A percentile compares a stretch with the other conserved stretches of the same genome.
These are phyloP conservation scores for Ophiocordyceps camponoti-saundersi DNA, from an alignment of 2,329 filamentous ascomycete species.

Conservation along the genomic window DNA sequence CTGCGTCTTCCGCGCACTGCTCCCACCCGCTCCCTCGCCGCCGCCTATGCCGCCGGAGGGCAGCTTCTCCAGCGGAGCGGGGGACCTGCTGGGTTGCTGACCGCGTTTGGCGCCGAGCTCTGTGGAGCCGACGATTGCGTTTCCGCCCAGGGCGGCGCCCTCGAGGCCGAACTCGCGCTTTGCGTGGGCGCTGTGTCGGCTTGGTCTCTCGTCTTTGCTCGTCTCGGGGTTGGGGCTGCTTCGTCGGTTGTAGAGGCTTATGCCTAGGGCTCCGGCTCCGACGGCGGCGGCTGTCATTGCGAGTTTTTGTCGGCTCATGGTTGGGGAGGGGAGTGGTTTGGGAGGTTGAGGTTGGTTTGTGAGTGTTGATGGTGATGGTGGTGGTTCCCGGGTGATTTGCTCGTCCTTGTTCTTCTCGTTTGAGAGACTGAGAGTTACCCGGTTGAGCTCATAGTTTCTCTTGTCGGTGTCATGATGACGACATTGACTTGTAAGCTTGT, in stretches of 20 bases:
- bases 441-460: too few relatives aligned
- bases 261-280: background rate
- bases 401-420: too few relatives aligned
- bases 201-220: background rate
- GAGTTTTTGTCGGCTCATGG: slow-evolving; percentile 1
- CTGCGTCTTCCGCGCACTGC: slow-evolving; percentile 12
- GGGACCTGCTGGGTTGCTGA: slow-evolving; percentile 6
- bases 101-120: slow-evolving; percentile 6
- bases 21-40: slow-evolving; percentile 12
- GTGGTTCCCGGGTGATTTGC: background rate
- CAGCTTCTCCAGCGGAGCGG: slow-evolving; percentile 13
- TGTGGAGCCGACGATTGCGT: slow-evolving; percentile 12
- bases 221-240: background rate
- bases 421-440: background rate
- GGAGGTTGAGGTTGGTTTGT: background rate
- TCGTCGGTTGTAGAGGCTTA: background rate
- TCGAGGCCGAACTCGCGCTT: slow-evolving; percentile 14
- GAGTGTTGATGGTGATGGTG: background rate
- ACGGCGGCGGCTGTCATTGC: slow-evolving; percentile 1
- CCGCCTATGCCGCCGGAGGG: slow-evolving; percentile 16
- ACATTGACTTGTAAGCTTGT: background rate
- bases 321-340: background rate
- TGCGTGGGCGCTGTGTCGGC: slow-evolving; percentile 6
- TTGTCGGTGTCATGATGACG: background rate
- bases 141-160: slow-evolving; percentile 15